A percentile compares a stretch with the other conserved stretches of the same genome.
These are phyloP conservation scores for Aspergillus sp. DNA, from an alignment of 2,329 filamentous ascomycete genomes.

Conservation along the genomic window DNA sequence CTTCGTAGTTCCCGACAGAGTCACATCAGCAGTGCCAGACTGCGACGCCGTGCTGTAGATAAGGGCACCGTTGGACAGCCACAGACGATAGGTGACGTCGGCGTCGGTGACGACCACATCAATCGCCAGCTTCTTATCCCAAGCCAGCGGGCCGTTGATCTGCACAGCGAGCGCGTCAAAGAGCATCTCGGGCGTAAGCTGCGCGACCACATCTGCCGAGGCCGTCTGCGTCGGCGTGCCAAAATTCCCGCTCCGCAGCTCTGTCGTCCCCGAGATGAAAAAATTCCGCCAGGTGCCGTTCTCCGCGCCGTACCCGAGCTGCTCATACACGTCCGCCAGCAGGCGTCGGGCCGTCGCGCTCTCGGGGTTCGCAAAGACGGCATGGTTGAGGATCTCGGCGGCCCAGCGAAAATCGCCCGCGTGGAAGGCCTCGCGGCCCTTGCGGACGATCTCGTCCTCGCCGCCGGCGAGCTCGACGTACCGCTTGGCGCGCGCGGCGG, in stretches of 20 bases:
- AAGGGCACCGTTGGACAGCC: constrained; percentile 8
- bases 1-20: neutral
- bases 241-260: constrained; percentile 18
- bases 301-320: constrained; percentile 37
- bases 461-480: constrained; percentile 26
- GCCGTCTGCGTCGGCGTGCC: neutral
- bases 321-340: constrained; percentile 32
- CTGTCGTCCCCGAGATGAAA: constrained; percentile 32
- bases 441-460: constrained; percentile 18
- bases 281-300: constrained; percentile 45
- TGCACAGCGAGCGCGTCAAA: constrained; percentile 5
- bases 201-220: neutral
- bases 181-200: constrained; percentile 8
- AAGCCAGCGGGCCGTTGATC: constrained; percentile 6
- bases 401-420: constrained; percentile 38
- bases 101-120: constrained; percentile 4
- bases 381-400: constrained; percentile 37
- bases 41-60: constrained; percentile 3
- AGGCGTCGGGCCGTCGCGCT: constrained; percentile 16
- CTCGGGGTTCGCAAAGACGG: constrained; percentile 27
- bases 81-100: neutral
- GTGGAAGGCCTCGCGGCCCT: neutral
- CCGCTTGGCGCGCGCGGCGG: constrained; percentile 28
- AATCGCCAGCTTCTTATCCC: constrained; percentile 1
- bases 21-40: neutral